phyloP scores from a whole-genome alignment of 495 filamentous ascomycete species.

The Lasiosphaeria hispida region DNA sequence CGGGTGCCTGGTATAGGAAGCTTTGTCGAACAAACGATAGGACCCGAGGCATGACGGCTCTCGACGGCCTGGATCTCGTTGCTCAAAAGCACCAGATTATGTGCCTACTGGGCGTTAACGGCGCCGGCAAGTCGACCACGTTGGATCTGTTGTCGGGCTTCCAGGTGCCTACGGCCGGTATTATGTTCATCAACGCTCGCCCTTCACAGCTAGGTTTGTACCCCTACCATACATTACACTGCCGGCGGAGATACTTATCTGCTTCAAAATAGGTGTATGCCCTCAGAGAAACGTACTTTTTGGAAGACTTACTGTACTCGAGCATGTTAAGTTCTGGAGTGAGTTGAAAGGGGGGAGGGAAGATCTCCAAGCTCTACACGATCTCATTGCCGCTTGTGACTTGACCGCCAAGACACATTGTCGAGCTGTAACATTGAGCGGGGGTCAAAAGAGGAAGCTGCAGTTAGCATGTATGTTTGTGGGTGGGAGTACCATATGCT shows the following conservation, averaged over 20 bases:
- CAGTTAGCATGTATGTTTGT: conserved; percentile 89
- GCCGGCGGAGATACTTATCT: not conserved
- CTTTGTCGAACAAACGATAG: conserved; percentile 48
- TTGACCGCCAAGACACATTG: conserved; percentile 63
- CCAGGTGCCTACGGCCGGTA: conserved; percentile 61
- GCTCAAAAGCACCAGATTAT: conserved; percentile 70
- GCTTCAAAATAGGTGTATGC: conserved; percentile 68
- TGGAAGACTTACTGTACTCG: conserved; percentile 70
- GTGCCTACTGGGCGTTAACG: conserved; percentile 77
- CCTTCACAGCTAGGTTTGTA: conserved; percentile 13
- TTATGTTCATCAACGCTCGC: conserved; percentile 59
- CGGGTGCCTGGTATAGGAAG: conserved; percentile 55
- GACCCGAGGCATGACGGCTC: conserved; percentile 60
- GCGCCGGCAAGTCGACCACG: conserved; percentile 79
- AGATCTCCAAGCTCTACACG: conserved; percentile 47
- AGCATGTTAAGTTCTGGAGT: conserved; percentile 76
- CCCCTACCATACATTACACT: not conserved
- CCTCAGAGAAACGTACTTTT: conserved; percentile 84
- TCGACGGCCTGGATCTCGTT: conserved; percentile 60
- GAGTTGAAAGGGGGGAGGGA: conserved; percentile 59
- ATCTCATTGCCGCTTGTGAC: conserved; percentile 65
- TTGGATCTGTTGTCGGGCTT: conserved; percentile 77
- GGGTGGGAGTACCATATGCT: conserved; percentile 73
- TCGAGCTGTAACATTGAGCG: conserved; percentile 63
- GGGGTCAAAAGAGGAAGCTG: conserved; percentile 80